phyloP scores from a whole-genome alignment of 371 early-diverging fungal species.

The Haplosporangium sp. region DNA sequence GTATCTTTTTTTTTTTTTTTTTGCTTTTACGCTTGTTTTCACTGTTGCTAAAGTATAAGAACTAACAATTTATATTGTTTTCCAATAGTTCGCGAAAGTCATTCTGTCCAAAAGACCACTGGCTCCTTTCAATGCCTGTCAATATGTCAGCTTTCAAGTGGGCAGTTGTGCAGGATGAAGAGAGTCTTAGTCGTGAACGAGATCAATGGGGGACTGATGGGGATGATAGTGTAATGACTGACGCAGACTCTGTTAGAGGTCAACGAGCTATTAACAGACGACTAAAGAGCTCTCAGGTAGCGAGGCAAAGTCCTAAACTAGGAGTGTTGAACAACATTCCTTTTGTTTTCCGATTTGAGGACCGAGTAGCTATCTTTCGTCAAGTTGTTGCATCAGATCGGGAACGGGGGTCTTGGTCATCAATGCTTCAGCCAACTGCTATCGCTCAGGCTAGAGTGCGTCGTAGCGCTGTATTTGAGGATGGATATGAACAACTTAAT shows the following conservation, averaged over 20 bases:
- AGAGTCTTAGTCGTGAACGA: slow-evolving; percentile 29
- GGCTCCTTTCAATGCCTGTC: slow-evolving; percentile 74
- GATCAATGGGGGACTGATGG: slow-evolving; percentile 16
- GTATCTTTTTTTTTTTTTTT: slow-evolving; percentile 17
- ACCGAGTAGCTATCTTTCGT: slow-evolving; percentile 89
- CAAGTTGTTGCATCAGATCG: slow-evolving; percentile 80
- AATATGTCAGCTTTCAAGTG: slow-evolving; percentile 76
- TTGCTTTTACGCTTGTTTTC: no score
- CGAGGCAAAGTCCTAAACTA: slow-evolving; percentile 72
- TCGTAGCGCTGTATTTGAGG: slow-evolving; percentile 87
- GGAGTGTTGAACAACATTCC: slow-evolving; percentile 86
- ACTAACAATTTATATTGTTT: neutral
- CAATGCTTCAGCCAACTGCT: slow-evolving; percentile 57
- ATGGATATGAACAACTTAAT: slow-evolving; percentile 82
- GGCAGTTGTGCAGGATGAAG: slow-evolving; percentile 70
- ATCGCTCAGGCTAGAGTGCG: slow-evolving; percentile 64
- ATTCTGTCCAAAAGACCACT: slow-evolving; percentile 66
- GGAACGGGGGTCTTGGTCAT: slow-evolving; percentile 50
- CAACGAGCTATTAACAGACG: slow-evolving; percentile 27
- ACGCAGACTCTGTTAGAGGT: slow-evolving; percentile 4
- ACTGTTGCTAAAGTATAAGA: neutral
- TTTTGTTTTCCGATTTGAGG: slow-evolving; percentile 91
- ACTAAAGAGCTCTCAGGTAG: slow-evolving; percentile 47
- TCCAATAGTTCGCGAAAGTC: slow-evolving; percentile 25
- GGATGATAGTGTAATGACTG: slow-evolving; percentile 21